phyloP scores from a whole-genome alignment of 352 stramenopile genomes.

The Phytophthora meadii region DNA sequence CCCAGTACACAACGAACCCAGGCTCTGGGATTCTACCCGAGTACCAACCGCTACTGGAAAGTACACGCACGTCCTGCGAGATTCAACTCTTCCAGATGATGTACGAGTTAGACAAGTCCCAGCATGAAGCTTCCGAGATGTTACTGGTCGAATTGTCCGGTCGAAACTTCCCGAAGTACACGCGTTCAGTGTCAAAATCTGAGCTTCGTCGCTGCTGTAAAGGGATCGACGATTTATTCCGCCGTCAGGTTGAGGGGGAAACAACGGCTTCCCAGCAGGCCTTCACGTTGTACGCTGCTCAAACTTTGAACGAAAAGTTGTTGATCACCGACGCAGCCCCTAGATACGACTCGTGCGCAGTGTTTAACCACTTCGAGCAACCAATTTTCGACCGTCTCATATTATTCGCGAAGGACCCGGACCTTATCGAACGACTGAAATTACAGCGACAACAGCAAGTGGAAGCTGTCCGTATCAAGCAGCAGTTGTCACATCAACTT shows the following conservation, averaged over 20 bases:
- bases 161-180: conserved; percentile 72
- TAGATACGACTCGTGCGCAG: conserved; percentile 60
- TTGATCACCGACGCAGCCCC: conserved; percentile 65
- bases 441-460: conserved; percentile 60
- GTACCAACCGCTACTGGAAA: conserved; percentile 59
- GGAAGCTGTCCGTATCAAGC: conserved; percentile 60
- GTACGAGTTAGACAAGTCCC: conserved; percentile 69
- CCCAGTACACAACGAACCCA: conserved; percentile 33
- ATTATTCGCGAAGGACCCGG: conserved; percentile 70
- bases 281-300: conserved; percentile 53
- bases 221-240: conserved; percentile 63
- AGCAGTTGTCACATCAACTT: conserved; percentile 53
- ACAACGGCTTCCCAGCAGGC: conserved; percentile 49
- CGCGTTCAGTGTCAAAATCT: conserved; percentile 50
- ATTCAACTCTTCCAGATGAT: conserved; percentile 68
- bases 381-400: conserved; percentile 73
- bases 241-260: conserved; percentile 24
- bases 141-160: conserved; percentile 63
- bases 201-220: conserved; percentile 61
- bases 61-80: conserved; percentile 61
- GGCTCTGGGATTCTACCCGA: conserved; percentile 47
- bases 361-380: conserved; percentile 77
- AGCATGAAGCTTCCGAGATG: conserved; percentile 51
- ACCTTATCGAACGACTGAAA: conserved; percentile 58
- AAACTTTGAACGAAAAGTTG: conserved; percentile 55